Evolutionary conservation across 768 basidiomycete genomes (phyloP), one percentile per base, ranked within the genome.

Genomic region (Lactarius evosmus): DNA sequence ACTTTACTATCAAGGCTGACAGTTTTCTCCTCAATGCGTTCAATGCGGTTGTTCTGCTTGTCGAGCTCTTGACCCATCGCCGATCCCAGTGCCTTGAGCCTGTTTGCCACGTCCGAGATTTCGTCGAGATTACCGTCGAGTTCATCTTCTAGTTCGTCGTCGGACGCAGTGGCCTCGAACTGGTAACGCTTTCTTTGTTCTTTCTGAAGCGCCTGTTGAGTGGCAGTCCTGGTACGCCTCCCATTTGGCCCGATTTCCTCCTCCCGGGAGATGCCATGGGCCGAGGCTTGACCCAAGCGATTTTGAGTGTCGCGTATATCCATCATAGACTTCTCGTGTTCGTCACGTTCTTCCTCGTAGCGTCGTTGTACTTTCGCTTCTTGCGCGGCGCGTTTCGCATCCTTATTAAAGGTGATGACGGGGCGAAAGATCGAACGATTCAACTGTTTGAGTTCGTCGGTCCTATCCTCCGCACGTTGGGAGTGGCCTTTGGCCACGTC

Each of bases 341-440:
- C 91, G 7, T 79, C 74, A 29, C 88, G 85, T 70, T 98, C 95
- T 29, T 93, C 90, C 9, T 93, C 88, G 71, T 95, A 95, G 16
- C 94, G 93, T 55, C 85, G 77, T 74, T 87, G 84, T 27, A 97
- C 78, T 72, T 93, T 91, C 33, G 85, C 83, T 71, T 97, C 94
- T 69, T 93, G 86, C 16, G 90, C 92, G 5, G 85, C 84, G 55
- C 94, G 91, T 75, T 98, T 98, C 19, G 81, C 82, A 40, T 93
- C 88, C 75, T 97, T 99, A 80, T 98, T 96, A 75, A 90, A 96
- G 0, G 88, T 87, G 69, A 97, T 87, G 61, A 85, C 93, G 9
- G 93, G 95, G 55, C 88, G 85, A 80, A 99, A 98, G 73, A 99
- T 98, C 41, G 93, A 95, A 36, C 87, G 84, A 75, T 98, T 98